Base-by-base conservation (phyloP, 495 filamentous ascomycete genomes). In the Penicillium flavigenum region DNA sequence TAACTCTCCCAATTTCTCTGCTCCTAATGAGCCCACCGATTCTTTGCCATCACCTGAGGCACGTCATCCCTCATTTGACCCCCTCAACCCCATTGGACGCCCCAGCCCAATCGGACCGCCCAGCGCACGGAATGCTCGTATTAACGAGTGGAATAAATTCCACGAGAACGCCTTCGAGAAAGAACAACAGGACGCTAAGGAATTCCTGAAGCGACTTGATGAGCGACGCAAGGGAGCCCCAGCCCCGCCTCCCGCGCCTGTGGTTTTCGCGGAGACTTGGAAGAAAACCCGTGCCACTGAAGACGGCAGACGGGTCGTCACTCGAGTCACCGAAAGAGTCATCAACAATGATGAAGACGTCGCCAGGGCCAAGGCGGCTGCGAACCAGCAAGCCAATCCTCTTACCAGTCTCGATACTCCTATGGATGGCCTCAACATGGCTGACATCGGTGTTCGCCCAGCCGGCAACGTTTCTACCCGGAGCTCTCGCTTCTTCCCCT, bases 401-500 rank as follows among this genome's bases (percentile, higher is more conserved):
- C 61, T 78, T 22, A 67, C 71, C 10, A 63, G 60, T 17, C 63
- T 78, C 42, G 76, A 79, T 59, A 61, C 67, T 34, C 62, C 69
- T 38, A 71, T 69, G 52, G 72, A 67, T 60, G 59, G 59, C 53
- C 71, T 72, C 58, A n/a, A 12, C 9, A n/a, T 27, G 32, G 1
- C 67, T 46, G 60, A 63, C 12, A 56, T 71, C 34, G 71, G 72
- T 58, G 64, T 66, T 39, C 63, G 72, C 44, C 71, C 76, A 22
- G 66, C 74, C 50, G 69, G 59, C 38, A 73, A 65, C 51, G 67
- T 76, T 29, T 69, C 73, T 32, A 67, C 64, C 19, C 80, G 85
- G 48, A 81, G 82, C 53, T 89, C 86, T 22, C 75, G 88, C 27
- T 92, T 91, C 70, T 92, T 92, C 75, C 89, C 89, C 5, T 72